Percentiles rank a stretch among this genome's conserved stretches.
Conservation (phyloP, 129 eudicot genomes). For the Chrysanthemum makinoi region DNA sequence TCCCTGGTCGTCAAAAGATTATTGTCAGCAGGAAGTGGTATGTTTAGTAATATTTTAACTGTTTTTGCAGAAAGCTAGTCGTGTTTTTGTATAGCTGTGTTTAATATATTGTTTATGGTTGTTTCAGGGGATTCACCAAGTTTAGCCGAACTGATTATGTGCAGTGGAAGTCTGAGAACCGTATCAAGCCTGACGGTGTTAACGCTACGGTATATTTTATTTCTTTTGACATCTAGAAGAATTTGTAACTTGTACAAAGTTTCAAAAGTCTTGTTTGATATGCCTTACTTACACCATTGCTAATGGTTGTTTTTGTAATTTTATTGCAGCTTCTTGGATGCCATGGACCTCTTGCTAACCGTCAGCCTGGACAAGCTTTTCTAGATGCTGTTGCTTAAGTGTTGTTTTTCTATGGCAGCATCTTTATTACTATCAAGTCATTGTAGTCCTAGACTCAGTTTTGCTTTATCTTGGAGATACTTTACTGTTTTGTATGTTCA, state of each 20-base stretch:
- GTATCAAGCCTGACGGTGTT: conserved; percentile 72
- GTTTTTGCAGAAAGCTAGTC: no score
- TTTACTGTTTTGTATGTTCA: conserved; percentile 24
- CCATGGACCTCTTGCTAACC: conserved; percentile 77
- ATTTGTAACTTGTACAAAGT: no score
- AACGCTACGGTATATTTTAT: conserved; percentile 66
- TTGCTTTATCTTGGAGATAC: conserved; percentile 15
- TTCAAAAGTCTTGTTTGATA: no score
- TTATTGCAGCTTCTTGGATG: conserved; percentile 75
- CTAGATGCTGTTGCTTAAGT: conserved; percentile 47
- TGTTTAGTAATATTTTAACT: not conserved
- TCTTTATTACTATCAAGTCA: not conserved
- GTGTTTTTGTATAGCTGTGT: no score
- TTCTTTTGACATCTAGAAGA: no score
- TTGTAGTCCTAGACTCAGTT: conserved; percentile 1
- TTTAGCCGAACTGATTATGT: conserved; percentile 71
- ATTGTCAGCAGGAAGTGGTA: conserved; percentile 91
- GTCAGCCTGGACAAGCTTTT: conserved; percentile 84
- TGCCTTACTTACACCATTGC: no score
- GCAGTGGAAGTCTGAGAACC: conserved; percentile 67
- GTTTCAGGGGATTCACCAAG: conserved; percentile 86
- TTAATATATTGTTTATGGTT: not conserved
- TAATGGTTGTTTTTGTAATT: not conserved
- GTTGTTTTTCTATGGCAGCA: not conserved
- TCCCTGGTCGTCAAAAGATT: conserved; percentile 96